Base-by-base conservation (phyloP, 2,329 filamentous ascomycete species). In the Corinectria fuckeliana region DNA sequence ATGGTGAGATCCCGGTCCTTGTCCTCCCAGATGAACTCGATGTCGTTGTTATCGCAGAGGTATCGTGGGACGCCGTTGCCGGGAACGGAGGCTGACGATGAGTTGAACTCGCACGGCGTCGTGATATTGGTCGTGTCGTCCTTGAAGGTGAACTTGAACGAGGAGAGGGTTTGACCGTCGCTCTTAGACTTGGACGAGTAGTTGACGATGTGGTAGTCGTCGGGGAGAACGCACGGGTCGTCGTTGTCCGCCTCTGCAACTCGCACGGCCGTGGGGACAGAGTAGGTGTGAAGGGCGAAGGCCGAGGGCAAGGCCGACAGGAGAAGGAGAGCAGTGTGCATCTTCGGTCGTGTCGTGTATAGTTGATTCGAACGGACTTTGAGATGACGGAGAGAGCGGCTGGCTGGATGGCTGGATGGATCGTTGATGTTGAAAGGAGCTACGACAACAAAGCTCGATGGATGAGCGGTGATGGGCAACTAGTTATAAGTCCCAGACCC, bases 101-200 rank as follows among this genome's bases (percentile, higher is more conserved):
- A 72, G 67, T 84, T 81, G 68, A 74, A 76, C 34, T 75, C 70
- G 71, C 82, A 85, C 1, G 61, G 58, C 9, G 80, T 81, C n/a
- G 69, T 66, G 47, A 80, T 68, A 2, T 67, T 62, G 16, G 80
- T 82, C n/a, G 65, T 70, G 10, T 68, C 47, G 64, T 83, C 80
- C 36, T 68, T 50, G 69, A 77, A 84, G 50, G 59, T 68, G 63
- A 84, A 84, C 53, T 74, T 64, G 61, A 79, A 68, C 7, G 67
- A 68, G 16, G 67, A 60, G 18, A 78, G 64, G 8, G 69, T 71
- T 21, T 71, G 55, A n/a, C 72, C 74, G 5, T 70, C 75, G 56
- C 76, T 65, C 53, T 75, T 75, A 47, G 72, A 72, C 18, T 70
- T 61, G 11, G 70, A 74, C 13, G 59, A 59, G 47, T 83, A 80